Evolutionary conservation across 1,284 basidiomycete genomes (phyloP).

Genomic region (Neotropicomus parvogracilis): DNA sequence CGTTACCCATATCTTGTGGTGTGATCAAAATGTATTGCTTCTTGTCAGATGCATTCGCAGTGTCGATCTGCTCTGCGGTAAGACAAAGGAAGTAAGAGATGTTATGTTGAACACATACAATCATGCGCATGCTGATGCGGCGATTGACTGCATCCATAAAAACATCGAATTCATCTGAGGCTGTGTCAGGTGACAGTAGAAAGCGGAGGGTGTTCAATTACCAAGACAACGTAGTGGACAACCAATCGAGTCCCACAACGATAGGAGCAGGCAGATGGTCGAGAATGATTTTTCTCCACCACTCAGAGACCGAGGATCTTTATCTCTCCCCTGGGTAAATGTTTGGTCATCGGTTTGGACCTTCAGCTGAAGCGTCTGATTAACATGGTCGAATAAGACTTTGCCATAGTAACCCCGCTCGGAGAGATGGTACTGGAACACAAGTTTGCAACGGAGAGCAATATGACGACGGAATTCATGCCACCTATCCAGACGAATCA

Average conservation of each 20-base stretch:
- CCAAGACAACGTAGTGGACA: conserved; percentile 94
- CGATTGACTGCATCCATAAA: conserved; percentile 96
- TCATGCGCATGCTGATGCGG: conserved; percentile 87
- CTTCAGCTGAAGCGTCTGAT: conserved; percentile 64
- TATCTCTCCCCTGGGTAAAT: conserved; percentile 59
- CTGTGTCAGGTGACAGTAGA: neutral
- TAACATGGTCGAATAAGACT: conserved; percentile 79
- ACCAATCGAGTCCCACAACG: conserved; percentile 93
- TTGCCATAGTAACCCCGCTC: conserved; percentile 85
- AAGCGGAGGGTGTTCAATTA: conserved; percentile 37
- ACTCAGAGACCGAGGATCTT: conserved; percentile 79
- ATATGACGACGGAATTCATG: conserved; percentile 84
- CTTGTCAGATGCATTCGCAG: conserved; percentile 76
- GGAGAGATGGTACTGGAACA: conserved; percentile 80
- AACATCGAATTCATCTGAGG: conserved; percentile 83
- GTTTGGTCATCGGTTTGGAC: conserved; percentile 79
- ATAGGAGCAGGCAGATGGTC: conserved; percentile 88
- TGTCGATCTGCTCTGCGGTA: conserved; percentile 63
- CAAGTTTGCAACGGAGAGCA: conserved; percentile 78
- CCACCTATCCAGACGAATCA: conserved; percentile 73
- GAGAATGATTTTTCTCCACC: conserved; percentile 98
- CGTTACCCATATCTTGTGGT: conserved; percentile 78
- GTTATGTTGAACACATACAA: conserved; percentile 53
- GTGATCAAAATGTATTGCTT: conserved; percentile 94
- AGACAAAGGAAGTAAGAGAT: conserved; percentile 1